These are phyloP conservation scores for Macrolepiota dolichaula DNA, from an alignment of 768 basidiomycete species.

Conservation along the genomic window DNA sequence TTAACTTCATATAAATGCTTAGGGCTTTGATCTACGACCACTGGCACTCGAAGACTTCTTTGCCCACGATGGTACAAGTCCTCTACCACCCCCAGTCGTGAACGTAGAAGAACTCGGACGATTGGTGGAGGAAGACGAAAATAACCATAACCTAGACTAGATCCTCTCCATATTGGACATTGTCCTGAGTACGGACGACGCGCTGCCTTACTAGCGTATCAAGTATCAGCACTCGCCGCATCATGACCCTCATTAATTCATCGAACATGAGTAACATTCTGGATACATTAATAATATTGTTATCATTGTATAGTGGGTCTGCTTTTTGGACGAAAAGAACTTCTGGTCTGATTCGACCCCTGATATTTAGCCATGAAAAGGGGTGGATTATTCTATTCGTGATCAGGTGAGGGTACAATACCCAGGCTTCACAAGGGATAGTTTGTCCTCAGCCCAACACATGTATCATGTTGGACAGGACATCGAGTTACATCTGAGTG, in stretches of 20 bases:
- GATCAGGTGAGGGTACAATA: no score
- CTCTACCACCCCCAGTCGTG: slow-evolving; percentile 25
- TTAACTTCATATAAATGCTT: not conserved
- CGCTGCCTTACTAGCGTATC: not conserved
- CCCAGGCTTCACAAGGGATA: no score
- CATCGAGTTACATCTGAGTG: no score
- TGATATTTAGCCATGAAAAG: no score
- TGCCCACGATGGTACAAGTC: slow-evolving; percentile 34
- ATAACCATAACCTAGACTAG: not conserved
- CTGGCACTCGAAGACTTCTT: slow-evolving; percentile 70
- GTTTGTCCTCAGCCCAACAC: no score
- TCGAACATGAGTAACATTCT: not conserved
- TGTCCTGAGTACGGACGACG: not conserved
- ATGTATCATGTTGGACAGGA: no score
- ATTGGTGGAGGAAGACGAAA: slow-evolving; percentile 6
- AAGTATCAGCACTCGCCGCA: no score
- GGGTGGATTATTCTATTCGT: no score
- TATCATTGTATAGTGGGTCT: not conserved
- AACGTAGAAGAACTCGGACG: slow-evolving; percentile 1
- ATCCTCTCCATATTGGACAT: not conserved
- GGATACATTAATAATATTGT: not conserved
- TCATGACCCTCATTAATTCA: not conserved
- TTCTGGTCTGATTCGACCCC: not conserved
- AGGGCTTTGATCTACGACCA: slow-evolving; percentile 81
- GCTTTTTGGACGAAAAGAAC: not conserved